Base-by-base conservation (phyloP, 1,139 yeast species). In the Diutina siamensis region DNA sequence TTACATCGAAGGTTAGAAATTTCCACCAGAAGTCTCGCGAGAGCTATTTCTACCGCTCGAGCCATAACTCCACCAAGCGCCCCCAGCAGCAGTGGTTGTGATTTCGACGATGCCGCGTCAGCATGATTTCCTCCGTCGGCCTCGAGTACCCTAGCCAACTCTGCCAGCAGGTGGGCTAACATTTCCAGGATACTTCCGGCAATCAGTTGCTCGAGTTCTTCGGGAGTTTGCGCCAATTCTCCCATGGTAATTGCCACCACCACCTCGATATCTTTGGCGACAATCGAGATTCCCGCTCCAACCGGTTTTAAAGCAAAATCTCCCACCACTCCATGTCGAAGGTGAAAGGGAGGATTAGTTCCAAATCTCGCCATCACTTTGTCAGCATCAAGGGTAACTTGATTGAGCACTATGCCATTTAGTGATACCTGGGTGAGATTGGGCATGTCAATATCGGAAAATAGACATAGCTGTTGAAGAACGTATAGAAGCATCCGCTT, bases 381-480 rank as follows among this genome's bases (percentile, higher is more conserved):
- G 40, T 83, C 88, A 0, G 89, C 80, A 57, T 84, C 94, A 21
- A 87, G 63, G 46, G 78, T 72, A 3, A 87, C 76, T 60, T 84
- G 80, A 45, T 73, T 71, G 21, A 87, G 68, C 1, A 74, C 62
- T 35, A 71, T 67, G 52, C 69, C 59, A 74, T 74, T 61, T 40
- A 85, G 62, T 5, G 94, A 81, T 1, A 88, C 89, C 57, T 71
- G 72, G 50, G 86, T 94, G 48, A 88, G 63, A 57, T 87, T 83
- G 17, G 88, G 83, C 32, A 85, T 67, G 58, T 87, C 94, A 25
- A 87, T 74, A 56, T 84, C 86, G 1, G 95, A 82, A 58, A 88
- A 85, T 38, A 88, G 63, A n/a, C 89, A 79, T 38, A 88, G 73
- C 59, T 86, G 94, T 57, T 83, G 87, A 20, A 88, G 72, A 3